Conservation (phyloP, 2,329 filamentous ascomycete genomes). For the Colletotrichum phormii region DNA sequence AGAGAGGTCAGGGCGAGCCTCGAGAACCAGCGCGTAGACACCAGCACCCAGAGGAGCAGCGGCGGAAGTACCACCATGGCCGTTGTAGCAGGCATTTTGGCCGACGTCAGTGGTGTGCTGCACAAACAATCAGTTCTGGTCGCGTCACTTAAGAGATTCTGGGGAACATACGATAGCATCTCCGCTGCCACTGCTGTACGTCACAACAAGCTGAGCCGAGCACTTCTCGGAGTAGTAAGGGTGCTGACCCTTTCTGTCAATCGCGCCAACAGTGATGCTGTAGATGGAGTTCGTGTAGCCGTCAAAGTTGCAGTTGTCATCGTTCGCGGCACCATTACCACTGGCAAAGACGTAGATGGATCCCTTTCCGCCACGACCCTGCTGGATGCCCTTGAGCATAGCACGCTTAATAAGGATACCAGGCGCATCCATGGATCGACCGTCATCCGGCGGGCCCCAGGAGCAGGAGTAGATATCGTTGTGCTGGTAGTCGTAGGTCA, state of each 20-base stretch:
- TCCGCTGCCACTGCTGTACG: conserved; percentile 90
- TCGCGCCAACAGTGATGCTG: conserved; percentile 94
- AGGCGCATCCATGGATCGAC: conserved; percentile 91
- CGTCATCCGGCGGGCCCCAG: conserved; percentile 96
- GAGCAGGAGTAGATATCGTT: conserved; percentile 99
- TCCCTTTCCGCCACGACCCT: conserved; percentile 84
- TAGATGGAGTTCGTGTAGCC: conserved; percentile 99
- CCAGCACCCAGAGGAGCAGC: conserved; percentile 93
- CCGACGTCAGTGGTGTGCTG: conserved; percentile 96
- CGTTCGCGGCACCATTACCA: conserved; percentile 87
- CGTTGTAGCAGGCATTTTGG: conserved; percentile 78
- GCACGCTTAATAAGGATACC: conserved; percentile 88
- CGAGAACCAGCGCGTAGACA: conserved; percentile 88
- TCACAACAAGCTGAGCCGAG: conserved; percentile 94
- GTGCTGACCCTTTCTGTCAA: conserved; percentile 88
- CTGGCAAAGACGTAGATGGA: conserved; percentile 98
- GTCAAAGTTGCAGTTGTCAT: conserved; percentile 99
- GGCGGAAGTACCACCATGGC: conserved; percentile 95
- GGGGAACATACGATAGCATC: conserved; percentile 77
- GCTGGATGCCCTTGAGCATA: conserved; percentile 92
- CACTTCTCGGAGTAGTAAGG: conserved; percentile 97
- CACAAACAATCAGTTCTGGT: conserved; percentile 37
- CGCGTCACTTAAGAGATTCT: not conserved
- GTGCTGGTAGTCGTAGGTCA: conserved; percentile 91
- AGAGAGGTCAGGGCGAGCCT: conserved; percentile 85